Evolutionary conservation across 2,329 filamentous ascomycete species (phyloP), one percentile per base, ranked within the genome.

Genomic region (Ceratocystis ficicola): DNA sequence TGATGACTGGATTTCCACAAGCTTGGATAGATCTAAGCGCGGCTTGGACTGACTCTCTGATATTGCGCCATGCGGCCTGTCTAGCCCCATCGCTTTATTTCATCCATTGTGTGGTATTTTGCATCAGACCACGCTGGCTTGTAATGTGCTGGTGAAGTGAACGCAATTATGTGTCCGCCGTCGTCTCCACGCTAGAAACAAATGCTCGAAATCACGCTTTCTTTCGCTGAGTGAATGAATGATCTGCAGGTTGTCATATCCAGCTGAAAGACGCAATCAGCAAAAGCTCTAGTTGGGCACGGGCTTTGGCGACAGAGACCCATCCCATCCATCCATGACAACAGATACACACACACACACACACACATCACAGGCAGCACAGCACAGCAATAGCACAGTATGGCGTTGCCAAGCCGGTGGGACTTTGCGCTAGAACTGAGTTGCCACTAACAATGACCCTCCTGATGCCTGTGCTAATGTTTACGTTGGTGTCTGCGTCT

Each of bases 361-460:
- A 50, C 46, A 25, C 15, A 52, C 15, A 59, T 25, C 15, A 59
- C 52, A 52, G 48, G 3, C 10, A 36, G 36, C 7, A 52, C 1
- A 52, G 28, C 48, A 20, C 15, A 46, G 48, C 17, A 48, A 48
- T 3, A n/a, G 46, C 12, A 22, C 46, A 57, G 25, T 10, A 57
- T n/a, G 10, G 52, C 22, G 15, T 30, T 15, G 17, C 52, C 25
- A 59, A 59, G 25, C 52, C 25, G 17, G 12, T 30, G 25, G 52
- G 8, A 59, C 15, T 30, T n/a, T 22, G 52, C 50, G 20, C 12
- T 4, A 36, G 7, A 32, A 28, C 20, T 3, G 15, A 32, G 10
- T 59, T 59, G 52, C 52, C 52, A 59, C 52, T 59, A 59, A 36
- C 52, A 59, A 59, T 59, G 52, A 30, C 52, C 52, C 22, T 32